phyloP scores from a whole-genome alignment of 1,139 yeast genomes.

The Yamadazyma triangularis region DNA sequence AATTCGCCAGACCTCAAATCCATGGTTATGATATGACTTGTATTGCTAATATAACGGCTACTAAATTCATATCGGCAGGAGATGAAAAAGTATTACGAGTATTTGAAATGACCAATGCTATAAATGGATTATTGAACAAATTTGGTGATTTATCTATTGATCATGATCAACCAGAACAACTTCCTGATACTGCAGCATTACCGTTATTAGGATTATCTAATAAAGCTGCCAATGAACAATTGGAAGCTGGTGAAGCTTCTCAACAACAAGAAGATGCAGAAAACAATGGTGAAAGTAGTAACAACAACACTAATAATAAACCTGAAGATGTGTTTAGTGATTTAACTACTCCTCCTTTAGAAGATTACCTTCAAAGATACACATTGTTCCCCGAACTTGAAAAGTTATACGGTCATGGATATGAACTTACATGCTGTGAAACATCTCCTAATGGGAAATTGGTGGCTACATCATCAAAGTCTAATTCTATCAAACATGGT shows the following conservation, averaged over 20 bases:
- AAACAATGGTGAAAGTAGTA: slow-evolving; percentile 21
- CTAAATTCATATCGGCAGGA: slow-evolving; percentile 85
- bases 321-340: slow-evolving; percentile 42
- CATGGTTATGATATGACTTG: slow-evolving; percentile 98
- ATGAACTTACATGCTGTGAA: slow-evolving; percentile 81
- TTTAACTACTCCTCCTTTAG: slow-evolving; percentile 66
- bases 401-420: slow-evolving; percentile 95
- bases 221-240: slow-evolving; percentile 62
- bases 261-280: slow-evolving; percentile 34
- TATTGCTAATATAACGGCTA: slow-evolving; percentile 54
- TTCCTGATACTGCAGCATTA: slow-evolving; percentile 80
- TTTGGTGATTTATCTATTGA: slow-evolving; percentile 45
- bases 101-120: slow-evolving; percentile 84
- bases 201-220: slow-evolving; percentile 95
- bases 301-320: slow-evolving; percentile 29
- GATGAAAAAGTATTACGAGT: slow-evolving; percentile 92
- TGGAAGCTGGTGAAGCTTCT: slow-evolving; percentile 38
- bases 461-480: slow-evolving; percentile 88
- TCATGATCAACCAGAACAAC: slow-evolving; percentile 13
- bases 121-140: slow-evolving; percentile 55
- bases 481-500: slow-evolving; percentile 81
- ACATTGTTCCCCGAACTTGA: slow-evolving; percentile 95
- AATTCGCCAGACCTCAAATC: slow-evolving; percentile 93
- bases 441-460: slow-evolving; percentile 59
- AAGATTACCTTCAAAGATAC: slow-evolving; percentile 85